A percentile compares a stretch with the other conserved stretches of the same genome.
These are phyloP conservation scores for Eimeria zaria DNA, from an alignment of 169 alveolate genomes.

Conservation along the genomic window DNA sequence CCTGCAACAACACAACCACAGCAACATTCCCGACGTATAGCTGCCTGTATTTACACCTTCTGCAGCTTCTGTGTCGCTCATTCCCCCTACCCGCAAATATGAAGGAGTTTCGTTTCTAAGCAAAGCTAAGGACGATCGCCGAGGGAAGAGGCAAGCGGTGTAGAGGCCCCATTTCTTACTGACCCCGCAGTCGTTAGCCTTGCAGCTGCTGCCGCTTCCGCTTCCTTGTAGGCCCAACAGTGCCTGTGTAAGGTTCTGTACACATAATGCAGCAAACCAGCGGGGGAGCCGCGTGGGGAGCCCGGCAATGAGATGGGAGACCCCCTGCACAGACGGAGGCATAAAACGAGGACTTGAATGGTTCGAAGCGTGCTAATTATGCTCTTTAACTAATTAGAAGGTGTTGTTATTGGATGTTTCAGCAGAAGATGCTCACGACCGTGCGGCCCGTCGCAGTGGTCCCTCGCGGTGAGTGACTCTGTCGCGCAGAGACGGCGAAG, in stretches of 20 bases:
- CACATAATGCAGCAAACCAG: neutral
- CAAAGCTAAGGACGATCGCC: neutral
- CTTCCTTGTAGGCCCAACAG: neutral
- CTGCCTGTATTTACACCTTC: no score
- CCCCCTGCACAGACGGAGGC: neutral
- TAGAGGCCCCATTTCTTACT: neutral
- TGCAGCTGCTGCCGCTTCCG: neutral
- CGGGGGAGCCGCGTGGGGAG: neutral
- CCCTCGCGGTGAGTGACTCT: slow-evolving; percentile 41
- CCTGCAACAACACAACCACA: neutral
- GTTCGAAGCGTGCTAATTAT: neutral
- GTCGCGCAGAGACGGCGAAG: slow-evolving; percentile 64
- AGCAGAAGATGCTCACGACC: neutral
- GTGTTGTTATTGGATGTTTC: neutral
- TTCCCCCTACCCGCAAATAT: neutral
- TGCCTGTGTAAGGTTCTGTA: neutral
- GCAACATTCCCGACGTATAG: neutral
- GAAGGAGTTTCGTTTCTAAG: neutral
- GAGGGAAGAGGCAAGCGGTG: neutral
- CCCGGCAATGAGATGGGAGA: neutral
- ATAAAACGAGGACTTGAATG: neutral
- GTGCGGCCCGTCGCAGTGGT: slow-evolving; percentile 52
- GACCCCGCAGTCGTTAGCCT: slow-evolving; percentile 1
- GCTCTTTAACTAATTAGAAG: neutral
- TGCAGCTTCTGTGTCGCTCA: no score